Evolutionary conservation across 2,329 filamentous ascomycete genomes (phyloP).

Genomic region (Colletotrichum navitas): DNA sequence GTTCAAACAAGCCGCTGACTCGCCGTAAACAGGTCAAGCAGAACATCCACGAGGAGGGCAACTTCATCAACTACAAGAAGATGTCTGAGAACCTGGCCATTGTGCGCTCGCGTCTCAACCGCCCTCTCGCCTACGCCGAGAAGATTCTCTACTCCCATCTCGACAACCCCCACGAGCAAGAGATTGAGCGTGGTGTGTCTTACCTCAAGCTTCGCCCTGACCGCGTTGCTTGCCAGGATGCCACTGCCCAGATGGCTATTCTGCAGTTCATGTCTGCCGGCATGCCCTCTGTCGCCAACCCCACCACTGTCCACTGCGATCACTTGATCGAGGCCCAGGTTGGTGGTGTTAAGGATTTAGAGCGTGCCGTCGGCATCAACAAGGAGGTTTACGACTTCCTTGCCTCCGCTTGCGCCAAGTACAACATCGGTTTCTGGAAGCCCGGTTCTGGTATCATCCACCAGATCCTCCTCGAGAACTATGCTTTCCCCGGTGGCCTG

Average conservation of each 20-base stretch:
- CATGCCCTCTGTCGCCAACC: conserved; percentile 95
- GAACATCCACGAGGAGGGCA: conserved; percentile 95
- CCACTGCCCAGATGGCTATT: conserved; percentile 99
- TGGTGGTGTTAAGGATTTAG: conserved; percentile 93
- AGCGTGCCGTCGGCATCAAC: conserved; percentile 91
- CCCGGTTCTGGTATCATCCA: conserved; percentile 99
- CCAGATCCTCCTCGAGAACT: conserved; percentile 98
- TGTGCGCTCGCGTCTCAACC: conserved; percentile 89
- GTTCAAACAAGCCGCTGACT: conserved; percentile 16
- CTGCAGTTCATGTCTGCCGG: conserved; percentile 99
- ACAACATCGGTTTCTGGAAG: conserved; percentile 99
- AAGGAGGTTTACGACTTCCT: conserved; percentile 99
- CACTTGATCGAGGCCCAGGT: conserved; percentile 98
- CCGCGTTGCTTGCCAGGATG: conserved; percentile 99
- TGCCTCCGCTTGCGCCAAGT: conserved; percentile 93
- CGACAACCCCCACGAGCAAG: conserved; percentile 95
- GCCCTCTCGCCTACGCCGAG: conserved; percentile 94
- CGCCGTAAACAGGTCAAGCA: conserved; percentile 76
- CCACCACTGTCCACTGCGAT: conserved; percentile 97
- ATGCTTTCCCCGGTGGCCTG: conserved; percentile 97
- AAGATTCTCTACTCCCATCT: conserved; percentile 99
- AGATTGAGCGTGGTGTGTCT: conserved; percentile 94
- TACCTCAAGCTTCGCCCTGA: conserved; percentile 98
- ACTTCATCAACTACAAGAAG: conserved; percentile 99
- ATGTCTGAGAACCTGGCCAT: conserved; percentile 97